A percentile compares a stretch with the other conserved stretches of the same genome.
These are phyloP conservation scores for Ceratobasidium sp. DNA, from an alignment of 1,284 basidiomycete genomes.

Conservation along the genomic window DNA sequence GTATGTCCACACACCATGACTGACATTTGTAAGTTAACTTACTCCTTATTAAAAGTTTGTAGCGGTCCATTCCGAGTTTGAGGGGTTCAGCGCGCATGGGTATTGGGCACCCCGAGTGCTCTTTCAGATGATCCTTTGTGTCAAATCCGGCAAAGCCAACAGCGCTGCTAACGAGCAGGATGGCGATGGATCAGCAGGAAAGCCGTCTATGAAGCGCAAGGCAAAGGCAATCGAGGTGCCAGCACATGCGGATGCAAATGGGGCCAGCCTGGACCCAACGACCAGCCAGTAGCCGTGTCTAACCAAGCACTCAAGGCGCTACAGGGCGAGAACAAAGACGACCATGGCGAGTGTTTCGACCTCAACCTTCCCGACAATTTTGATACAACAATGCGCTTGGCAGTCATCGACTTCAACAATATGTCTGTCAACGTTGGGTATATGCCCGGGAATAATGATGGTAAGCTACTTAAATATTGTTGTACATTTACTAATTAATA, in stretches of 20 bases:
- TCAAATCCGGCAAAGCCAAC: background rate
- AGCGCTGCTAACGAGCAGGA: background rate
- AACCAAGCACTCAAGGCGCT: background rate
- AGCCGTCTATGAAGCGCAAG: too few species aligned
- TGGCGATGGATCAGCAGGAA: too few species aligned
- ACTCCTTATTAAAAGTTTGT: background rate
- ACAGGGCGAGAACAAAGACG: background rate
- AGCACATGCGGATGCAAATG: background rate
- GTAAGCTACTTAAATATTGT: background rate
- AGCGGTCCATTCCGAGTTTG: background rate
- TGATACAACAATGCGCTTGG: background rate
- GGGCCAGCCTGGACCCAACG: background rate
- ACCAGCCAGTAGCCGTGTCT: background rate
- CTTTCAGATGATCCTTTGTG: background rate
- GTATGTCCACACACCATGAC: background rate
- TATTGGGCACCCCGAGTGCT: background rate
- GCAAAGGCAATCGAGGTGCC: background rate
- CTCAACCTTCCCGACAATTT: background rate
- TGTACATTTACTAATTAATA: background rate
- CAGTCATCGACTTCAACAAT: background rate
- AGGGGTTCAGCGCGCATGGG: background rate
- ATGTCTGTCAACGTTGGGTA: background rate
- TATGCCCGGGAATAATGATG: background rate
- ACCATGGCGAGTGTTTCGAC: background rate
- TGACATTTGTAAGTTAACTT: background rate